Percentiles rank a stretch among this genome's conserved stretches.
Evolutionary conservation across 306 rosid genomes (phyloP).

Genomic region (Dicorynia guianensis): DNA sequence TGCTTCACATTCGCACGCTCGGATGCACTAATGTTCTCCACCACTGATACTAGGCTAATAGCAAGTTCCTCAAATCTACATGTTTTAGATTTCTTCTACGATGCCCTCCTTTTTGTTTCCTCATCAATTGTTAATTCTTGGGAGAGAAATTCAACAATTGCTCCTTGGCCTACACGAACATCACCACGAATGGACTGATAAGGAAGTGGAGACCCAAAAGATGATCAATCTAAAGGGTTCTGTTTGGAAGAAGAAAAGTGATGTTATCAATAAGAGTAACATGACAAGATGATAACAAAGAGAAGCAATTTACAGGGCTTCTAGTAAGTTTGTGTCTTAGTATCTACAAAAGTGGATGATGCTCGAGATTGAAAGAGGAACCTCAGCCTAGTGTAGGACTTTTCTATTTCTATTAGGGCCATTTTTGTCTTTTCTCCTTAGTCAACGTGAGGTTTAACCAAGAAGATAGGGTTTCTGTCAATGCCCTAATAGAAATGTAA

Average conservation of each 20-base stretch:
- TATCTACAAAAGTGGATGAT: background rate
- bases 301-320: slow-evolving; percentile 45
- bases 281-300: slow-evolving; percentile 37
- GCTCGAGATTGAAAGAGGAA: slow-evolving; percentile 54
- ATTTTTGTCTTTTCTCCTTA: too few species aligned
- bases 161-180: slow-evolving; percentile 49
- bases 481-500: too few species aligned
- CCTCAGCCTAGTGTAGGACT: slow-evolving; percentile 52
- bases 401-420: too few species aligned
- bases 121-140: slow-evolving; percentile 35
- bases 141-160: slow-evolving; percentile 38
- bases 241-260: slow-evolving; percentile 46
- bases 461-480: too few species aligned
- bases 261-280: slow-evolving; percentile 33
- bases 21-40: slow-evolving; percentile 5
- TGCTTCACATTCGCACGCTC: slow-evolving; percentile 42
- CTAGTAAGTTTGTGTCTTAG: slow-evolving; percentile 29
- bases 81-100: slow-evolving; percentile 45
- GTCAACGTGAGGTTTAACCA: too few species aligned
- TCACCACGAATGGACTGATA: slow-evolving; percentile 79
- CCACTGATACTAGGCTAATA: background rate
- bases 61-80: slow-evolving; percentile 48
- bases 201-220: slow-evolving; percentile 81
- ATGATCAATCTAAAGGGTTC: slow-evolving; percentile 65
- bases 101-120: slow-evolving; percentile 23